Percentiles rank a stretch among this genome's conserved stretches.
Conservation (phyloP, 1,284 basidiomycete genomes). For the Leccinum cinnamomeum region DNA sequence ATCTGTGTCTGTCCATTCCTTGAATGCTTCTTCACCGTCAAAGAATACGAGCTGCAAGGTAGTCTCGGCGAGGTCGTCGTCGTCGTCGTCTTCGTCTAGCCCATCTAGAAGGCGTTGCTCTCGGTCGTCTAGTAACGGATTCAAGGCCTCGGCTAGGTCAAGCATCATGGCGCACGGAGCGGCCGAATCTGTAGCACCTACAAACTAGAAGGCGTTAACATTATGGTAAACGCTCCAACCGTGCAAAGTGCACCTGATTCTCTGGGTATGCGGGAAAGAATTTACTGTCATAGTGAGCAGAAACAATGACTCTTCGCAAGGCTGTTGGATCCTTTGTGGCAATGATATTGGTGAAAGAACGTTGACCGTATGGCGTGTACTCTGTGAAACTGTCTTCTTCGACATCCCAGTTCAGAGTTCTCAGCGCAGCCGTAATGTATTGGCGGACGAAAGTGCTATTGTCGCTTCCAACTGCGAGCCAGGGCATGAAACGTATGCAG, state of each 20-base stretch:
- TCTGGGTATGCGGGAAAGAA: constrained; percentile 73
- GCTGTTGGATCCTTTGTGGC: constrained; percentile 93
- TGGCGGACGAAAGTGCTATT: constrained; percentile 79
- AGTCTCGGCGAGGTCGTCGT: constrained; percentile 60
- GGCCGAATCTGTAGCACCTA: constrained; percentile 97
- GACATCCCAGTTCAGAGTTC: constrained; percentile 78
- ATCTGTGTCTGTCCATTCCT: constrained; percentile 86
- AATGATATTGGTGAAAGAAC: constrained; percentile 88
- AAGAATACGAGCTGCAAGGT: constrained; percentile 97
- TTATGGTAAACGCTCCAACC: not conserved
- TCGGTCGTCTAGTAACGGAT: constrained; percentile 67
- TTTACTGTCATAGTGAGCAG: constrained; percentile 97
- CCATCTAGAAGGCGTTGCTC: constrained; percentile 55
- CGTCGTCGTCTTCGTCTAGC: constrained; percentile 71
- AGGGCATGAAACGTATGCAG: constrained; percentile 6
- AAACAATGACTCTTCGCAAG: constrained; percentile 76
- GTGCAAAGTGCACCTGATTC: constrained; percentile 58
- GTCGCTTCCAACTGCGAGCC: constrained; percentile 58
- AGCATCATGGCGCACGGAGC: constrained; percentile 94
- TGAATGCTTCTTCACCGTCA: constrained; percentile 97
- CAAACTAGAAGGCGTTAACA: constrained; percentile 58
- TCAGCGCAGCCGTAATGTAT: constrained; percentile 72
- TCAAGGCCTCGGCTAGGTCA: constrained; percentile 82
- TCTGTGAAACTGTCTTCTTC: constrained; percentile 80
- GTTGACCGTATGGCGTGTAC: constrained; percentile 82